Evolutionary conservation across 768 basidiomycete genomes (phyloP).

Genomic region (Lactarius hengduanensis): DNA sequence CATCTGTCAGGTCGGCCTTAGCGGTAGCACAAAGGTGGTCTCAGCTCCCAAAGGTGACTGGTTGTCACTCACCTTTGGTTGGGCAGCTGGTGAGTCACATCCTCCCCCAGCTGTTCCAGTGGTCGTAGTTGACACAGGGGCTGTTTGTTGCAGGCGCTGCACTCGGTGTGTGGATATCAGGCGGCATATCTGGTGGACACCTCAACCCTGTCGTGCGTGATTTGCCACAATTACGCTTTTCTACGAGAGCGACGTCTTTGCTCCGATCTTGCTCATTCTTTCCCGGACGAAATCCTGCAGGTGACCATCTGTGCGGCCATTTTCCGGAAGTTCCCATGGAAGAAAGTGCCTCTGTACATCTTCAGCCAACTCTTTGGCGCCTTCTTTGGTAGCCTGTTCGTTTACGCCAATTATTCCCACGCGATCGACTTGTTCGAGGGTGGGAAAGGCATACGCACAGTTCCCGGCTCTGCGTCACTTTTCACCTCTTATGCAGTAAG

Average conservation of each 20-base stretch:
- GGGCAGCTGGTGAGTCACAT: slow-evolving; percentile 23
- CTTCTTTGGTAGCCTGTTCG: slow-evolving; percentile 52
- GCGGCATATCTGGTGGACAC: slow-evolving; percentile 70
- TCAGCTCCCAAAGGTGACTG: slow-evolving; percentile 27
- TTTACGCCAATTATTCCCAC: slow-evolving; percentile 64
- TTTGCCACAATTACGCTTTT: background rate
- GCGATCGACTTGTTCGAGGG: slow-evolving; percentile 65
- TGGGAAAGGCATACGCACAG: slow-evolving; percentile 52
- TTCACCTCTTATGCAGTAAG: slow-evolving; percentile 61
- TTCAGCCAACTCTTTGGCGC: slow-evolving; percentile 61
- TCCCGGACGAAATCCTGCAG: slow-evolving; percentile 34
- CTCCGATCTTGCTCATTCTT: background rate
- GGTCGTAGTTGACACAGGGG: background rate
- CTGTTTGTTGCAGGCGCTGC: slow-evolving; percentile 43
- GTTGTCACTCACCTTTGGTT: slow-evolving; percentile 25
- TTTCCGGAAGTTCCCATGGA: slow-evolving; percentile 74
- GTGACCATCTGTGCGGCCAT: slow-evolving; percentile 67
- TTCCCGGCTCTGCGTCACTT: slow-evolving; percentile 50
- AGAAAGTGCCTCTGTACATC: slow-evolving; percentile 71
- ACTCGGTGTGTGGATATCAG: slow-evolving; percentile 67
- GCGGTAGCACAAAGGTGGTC: slow-evolving; percentile 22
- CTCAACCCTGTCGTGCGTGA: slow-evolving; percentile 36
- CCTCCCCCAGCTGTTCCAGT: background rate
- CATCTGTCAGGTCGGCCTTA: slow-evolving; percentile 20
- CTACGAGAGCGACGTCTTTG: background rate